Percentiles rank a stretch among this genome's conserved stretches.
phyloP scores from a whole-genome alignment of 1,284 basidiomycete genomes.

The Lignosus rhinocerotis region DNA sequence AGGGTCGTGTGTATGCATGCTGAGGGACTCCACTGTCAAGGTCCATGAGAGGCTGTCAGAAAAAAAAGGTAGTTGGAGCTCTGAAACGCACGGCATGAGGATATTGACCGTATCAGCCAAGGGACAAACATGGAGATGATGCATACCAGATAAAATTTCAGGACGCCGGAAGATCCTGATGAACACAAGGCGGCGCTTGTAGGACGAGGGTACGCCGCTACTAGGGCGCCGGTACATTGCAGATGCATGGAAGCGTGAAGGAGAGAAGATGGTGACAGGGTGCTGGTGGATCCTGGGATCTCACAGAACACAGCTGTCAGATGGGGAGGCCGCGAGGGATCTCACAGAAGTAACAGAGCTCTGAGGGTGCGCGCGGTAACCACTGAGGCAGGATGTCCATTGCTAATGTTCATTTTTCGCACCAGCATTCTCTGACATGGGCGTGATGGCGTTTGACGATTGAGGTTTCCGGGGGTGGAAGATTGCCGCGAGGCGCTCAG shows the following conservation, averaged over 20 bases:
- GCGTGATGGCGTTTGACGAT: no score
- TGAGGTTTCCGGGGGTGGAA: no score
- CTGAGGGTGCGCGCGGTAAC: not conserved
- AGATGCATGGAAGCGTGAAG: conserved; percentile 4
- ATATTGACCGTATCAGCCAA: conserved; percentile 2
- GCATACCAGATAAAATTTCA: conserved; percentile 1
- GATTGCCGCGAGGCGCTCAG: no score
- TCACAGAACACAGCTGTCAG: conserved; percentile 10
- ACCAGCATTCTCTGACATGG: no score
- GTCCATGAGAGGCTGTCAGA: not conserved
- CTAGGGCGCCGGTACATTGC: not conserved
- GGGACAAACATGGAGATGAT: not conserved
- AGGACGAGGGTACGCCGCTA: no score
- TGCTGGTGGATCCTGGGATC: not conserved
- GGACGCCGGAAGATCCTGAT: conserved; percentile 6
- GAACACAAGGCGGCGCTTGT: not conserved
- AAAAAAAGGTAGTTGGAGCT: not conserved
- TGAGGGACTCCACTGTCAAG: not conserved
- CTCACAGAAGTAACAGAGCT: not conserved
- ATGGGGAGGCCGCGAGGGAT: not conserved
- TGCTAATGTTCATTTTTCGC: not conserved
- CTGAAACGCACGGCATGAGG: not conserved
- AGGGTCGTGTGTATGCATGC: not conserved
- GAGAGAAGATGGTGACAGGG: not conserved
- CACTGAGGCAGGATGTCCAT: not conserved